Percentiles rank a stretch among this genome's conserved stretches.
phyloP scores from a whole-genome alignment of 2,329 filamentous ascomycete genomes.

The Albifimbria verrucaria region DNA sequence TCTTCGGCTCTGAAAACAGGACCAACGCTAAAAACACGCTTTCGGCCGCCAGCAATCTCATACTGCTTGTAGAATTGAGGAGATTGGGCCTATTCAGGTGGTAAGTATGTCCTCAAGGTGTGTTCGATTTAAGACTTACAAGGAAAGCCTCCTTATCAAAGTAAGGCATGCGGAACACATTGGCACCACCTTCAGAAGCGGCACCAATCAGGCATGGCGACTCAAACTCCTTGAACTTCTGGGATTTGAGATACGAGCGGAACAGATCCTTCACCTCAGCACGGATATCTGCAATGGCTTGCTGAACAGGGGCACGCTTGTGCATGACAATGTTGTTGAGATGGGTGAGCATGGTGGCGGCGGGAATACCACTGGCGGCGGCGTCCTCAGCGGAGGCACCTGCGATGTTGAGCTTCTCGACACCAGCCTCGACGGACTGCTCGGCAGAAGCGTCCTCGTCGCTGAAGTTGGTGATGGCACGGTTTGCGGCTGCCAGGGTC shows the following conservation, averaged over 20 bases:
- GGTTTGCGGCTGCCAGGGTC: slow-evolving; percentile 53
- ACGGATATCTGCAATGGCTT: slow-evolving; percentile 63
- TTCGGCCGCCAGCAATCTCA: slow-evolving; percentile 74
- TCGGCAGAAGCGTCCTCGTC: slow-evolving; percentile 50
- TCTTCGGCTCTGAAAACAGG: slow-evolving; percentile 86
- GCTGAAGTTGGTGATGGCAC: slow-evolving; percentile 54
- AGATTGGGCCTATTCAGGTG: slow-evolving; percentile 54
- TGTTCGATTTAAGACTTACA: neutral
- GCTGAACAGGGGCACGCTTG: slow-evolving; percentile 85
- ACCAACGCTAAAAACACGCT: slow-evolving; percentile 75
- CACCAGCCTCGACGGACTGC: slow-evolving; percentile 22
- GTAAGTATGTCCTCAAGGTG: neutral
- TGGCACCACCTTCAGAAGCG: slow-evolving; percentile 87
- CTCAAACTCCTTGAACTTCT: slow-evolving; percentile 79
- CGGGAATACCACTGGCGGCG: slow-evolving; percentile 50
- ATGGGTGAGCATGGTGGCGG: slow-evolving; percentile 78
- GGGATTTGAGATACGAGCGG: slow-evolving; percentile 71
- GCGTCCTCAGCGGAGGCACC: slow-evolving; percentile 37
- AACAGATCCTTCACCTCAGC: slow-evolving; percentile 67
- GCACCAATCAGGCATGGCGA: slow-evolving; percentile 86
- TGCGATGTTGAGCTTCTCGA: slow-evolving; percentile 35
- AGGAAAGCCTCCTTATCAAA: slow-evolving; percentile 81
- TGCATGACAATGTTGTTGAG: slow-evolving; percentile 92
- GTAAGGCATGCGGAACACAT: slow-evolving; percentile 87
- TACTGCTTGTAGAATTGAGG: slow-evolving; percentile 89